Conservation (phyloP, 2,329 filamentous ascomycete genomes). For the Aspergillus awamori region DNA sequence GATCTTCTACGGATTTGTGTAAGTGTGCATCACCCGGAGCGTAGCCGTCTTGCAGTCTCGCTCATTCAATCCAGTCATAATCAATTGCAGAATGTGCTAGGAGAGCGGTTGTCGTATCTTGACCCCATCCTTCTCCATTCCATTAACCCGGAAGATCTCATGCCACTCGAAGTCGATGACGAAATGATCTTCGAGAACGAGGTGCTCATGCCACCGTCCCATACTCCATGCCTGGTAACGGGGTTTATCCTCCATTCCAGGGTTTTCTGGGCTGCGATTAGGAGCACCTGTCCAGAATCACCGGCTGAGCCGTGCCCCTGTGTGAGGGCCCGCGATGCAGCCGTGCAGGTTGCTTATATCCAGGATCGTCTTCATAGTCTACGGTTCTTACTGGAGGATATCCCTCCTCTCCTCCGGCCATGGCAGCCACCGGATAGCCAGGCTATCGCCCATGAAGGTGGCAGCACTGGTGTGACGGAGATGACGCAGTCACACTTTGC, state of each 20-base stretch:
- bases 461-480: not conserved
- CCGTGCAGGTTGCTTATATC: conserved; percentile 23
- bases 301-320: conserved; percentile 15
- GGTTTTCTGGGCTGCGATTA: conserved; percentile 28
- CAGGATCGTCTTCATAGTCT: conserved; percentile 33
- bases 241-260: conserved; percentile 35
- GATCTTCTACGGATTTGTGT: conserved; percentile 37
- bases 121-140: conserved; percentile 32
- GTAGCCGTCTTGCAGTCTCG: not conserved
- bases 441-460: not conserved
- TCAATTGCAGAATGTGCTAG: conserved; percentile 25
- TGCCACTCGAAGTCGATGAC: conserved; percentile 38
- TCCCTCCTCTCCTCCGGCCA: not conserved
- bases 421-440: not conserved
- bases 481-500: conserved; percentile 21
- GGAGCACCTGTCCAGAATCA: not conserved
- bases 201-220: conserved; percentile 13
- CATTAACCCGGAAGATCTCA: conserved; percentile 36
- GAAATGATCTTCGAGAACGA: conserved; percentile 33
- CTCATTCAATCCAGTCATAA: conserved; percentile 16
- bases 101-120: conserved; percentile 32
- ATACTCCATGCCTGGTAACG: conserved; percentile 24
- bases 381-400: conserved; percentile 22
- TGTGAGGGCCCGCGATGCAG: conserved; percentile 7
- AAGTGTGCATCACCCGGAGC: not conserved